Evolutionary conservation across 2,329 filamentous ascomycete genomes (phyloP).

Genomic region (Talaromyces sp.): DNA sequence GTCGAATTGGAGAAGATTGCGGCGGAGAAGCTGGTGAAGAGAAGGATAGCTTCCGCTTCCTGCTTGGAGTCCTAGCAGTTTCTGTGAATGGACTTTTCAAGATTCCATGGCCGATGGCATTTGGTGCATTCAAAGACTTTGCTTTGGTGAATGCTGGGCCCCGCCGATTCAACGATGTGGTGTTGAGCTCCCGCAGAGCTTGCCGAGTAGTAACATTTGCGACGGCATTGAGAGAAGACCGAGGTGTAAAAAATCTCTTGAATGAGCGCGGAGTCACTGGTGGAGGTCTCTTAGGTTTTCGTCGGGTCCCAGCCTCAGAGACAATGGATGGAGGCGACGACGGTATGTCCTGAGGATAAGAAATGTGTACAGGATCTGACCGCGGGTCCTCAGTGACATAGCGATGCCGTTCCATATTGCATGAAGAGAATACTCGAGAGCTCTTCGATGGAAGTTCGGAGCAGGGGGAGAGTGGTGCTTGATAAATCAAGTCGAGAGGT

Average conservation of each 20-base stretch:
- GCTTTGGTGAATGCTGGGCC: slow-evolving; percentile 42
- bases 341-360: slow-evolving; percentile 34
- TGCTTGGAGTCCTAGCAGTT: slow-evolving; percentile 38
- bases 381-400: slow-evolving; percentile 7
- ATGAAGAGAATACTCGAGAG: not conserved
- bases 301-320: slow-evolving; percentile 36
- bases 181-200: slow-evolving; percentile 44
- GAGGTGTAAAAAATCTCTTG: slow-evolving; percentile 50
- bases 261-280: slow-evolving; percentile 52
- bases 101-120: slow-evolving; percentile 20
- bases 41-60: slow-evolving; percentile 47
- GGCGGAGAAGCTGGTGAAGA: slow-evolving; percentile 46
- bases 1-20: slow-evolving; percentile 49
- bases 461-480: not conserved
- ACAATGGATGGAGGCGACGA: slow-evolving; percentile 43
- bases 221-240: slow-evolving; percentile 37
- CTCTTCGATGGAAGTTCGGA: not conserved
- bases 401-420: slow-evolving; percentile 13
- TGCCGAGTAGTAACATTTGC: slow-evolving; percentile 42
- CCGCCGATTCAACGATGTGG: slow-evolving; percentile 41
- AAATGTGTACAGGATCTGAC: slow-evolving; percentile 17
- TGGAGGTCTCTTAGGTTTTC: slow-evolving; percentile 44
- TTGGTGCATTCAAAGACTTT: slow-evolving; percentile 25
- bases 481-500: not conserved
- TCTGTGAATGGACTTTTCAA: slow-evolving; percentile 29